These are phyloP conservation scores for Paspalum notatum DNA, from an alignment of 176 grass and related monocot species.

Conservation along the genomic window DNA sequence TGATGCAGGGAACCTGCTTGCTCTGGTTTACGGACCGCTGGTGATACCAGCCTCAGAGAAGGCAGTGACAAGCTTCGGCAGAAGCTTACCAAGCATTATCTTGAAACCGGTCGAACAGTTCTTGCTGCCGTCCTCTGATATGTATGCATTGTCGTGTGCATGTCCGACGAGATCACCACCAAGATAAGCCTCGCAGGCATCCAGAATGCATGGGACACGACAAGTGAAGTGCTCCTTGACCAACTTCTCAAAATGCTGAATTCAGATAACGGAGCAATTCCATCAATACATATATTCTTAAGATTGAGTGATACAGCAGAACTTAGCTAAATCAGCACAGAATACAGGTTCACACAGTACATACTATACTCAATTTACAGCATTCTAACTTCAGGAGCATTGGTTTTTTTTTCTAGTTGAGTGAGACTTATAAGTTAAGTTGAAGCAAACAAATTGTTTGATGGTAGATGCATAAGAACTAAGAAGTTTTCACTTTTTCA, in stretches of 20 bases:
- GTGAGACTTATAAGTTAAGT: neutral
- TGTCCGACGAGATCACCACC: slow-evolving; percentile 61
- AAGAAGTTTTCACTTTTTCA: slow-evolving; percentile 7
- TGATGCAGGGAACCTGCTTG: neutral
- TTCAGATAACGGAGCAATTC: slow-evolving; percentile 19
- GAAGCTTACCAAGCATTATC: slow-evolving; percentile 81
- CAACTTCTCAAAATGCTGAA: slow-evolving; percentile 88
- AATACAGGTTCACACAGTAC: neutral
- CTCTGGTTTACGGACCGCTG: slow-evolving; percentile 40
- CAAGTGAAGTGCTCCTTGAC: slow-evolving; percentile 83
- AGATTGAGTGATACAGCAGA: neutral
- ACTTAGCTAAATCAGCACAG: slow-evolving; percentile 8
- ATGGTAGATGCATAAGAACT: neutral
- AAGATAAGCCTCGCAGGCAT: slow-evolving; percentile 76
- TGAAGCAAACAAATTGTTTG: slow-evolving; percentile 10
- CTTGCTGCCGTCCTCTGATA: slow-evolving; percentile 49
- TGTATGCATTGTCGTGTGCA: slow-evolving; percentile 18
- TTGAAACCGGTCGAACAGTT: slow-evolving; percentile 84
- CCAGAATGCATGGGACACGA: slow-evolving; percentile 49
- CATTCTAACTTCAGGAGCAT: neutral
- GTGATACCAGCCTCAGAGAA: slow-evolving; percentile 64
- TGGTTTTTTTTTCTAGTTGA: neutral
- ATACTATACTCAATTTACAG: neutral
- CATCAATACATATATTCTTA: slow-evolving; percentile 26
- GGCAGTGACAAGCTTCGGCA: slow-evolving; percentile 63